These are phyloP conservation scores for Scheffersomyces insectosa DNA, from an alignment of 1,139 yeast species.

Conservation along the genomic window DNA sequence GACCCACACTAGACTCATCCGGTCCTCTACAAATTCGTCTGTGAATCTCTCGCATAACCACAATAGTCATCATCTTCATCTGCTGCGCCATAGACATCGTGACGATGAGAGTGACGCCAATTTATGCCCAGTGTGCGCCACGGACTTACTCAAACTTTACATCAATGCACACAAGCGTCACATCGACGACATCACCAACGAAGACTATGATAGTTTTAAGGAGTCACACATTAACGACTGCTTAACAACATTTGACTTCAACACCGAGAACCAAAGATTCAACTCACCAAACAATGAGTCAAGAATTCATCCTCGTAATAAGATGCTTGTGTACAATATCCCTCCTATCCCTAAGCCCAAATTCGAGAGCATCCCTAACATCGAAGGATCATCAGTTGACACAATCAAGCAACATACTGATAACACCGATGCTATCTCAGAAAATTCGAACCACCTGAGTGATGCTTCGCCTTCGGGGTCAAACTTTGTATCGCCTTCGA, in stretches of 20 bases:
- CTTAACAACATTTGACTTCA: slow-evolving; percentile 64
- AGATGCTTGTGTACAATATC: slow-evolving; percentile 83
- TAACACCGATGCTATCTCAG: no score
- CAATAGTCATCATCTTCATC: background rate
- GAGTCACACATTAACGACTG: slow-evolving; percentile 75
- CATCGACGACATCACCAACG: slow-evolving; percentile 19
- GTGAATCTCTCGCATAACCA: slow-evolving; percentile 2
- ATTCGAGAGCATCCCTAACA: slow-evolving; percentile 33
- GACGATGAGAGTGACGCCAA: slow-evolving; percentile 32
- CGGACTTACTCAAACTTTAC: slow-evolving; percentile 55
- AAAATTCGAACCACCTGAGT: no score
- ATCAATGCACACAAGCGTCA: slow-evolving; percentile 32
- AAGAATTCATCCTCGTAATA: slow-evolving; percentile 47
- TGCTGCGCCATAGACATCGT: background rate
- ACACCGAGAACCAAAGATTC: slow-evolving; percentile 52
- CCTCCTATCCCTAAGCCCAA: slow-evolving; percentile 54
- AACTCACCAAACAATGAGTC: slow-evolving; percentile 33
- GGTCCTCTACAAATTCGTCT: slow-evolving; percentile 33
- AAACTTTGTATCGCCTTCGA: no score
- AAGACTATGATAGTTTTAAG: slow-evolving; percentile 48
- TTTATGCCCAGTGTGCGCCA: slow-evolving; percentile 48
- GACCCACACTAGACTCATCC: slow-evolving; percentile 18
- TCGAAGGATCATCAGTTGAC: slow-evolving; percentile 9
- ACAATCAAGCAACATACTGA: slow-evolving; percentile 4
- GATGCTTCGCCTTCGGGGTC: no score